Evolutionary conservation across 176 grass and related monocot genomes (phyloP).

Genomic region (Rhipidocladum racemiflorum): DNA sequence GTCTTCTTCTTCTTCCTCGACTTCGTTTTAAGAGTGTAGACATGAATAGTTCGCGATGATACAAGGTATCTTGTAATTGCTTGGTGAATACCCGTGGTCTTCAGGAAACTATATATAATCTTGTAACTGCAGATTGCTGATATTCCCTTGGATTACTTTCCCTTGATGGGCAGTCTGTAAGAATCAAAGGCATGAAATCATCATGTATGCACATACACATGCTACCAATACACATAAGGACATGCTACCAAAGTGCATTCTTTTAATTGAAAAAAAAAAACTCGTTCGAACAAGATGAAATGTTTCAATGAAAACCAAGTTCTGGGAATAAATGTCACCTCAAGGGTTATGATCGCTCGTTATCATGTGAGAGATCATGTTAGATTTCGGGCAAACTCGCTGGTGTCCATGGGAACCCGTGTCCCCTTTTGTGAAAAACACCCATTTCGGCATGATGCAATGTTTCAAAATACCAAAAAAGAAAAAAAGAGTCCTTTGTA

Average conservation of each 20-base stretch:
- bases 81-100: not conserved
- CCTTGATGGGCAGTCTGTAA: not conserved
- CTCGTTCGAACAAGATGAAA: not conserved
- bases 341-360: not conserved
- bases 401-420: too few species aligned
- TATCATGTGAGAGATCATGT: not conserved
- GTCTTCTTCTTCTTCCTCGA: not conserved
- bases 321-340: not conserved
- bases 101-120: not conserved
- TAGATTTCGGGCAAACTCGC: not conserved
- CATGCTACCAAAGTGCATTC: not conserved
- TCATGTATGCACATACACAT: not conserved
- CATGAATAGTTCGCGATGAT: not conserved
- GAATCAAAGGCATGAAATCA: not conserved
- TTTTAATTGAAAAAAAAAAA: not conserved
- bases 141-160: not conserved
- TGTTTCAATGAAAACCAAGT: not conserved
- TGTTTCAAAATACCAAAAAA: too few species aligned
- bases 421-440: too few species aligned
- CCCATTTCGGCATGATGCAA: too few species aligned
- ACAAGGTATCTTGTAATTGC: not conserved
- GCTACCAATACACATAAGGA: not conserved
- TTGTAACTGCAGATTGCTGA: not conserved
- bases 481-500: not conserved
- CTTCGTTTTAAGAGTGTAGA: not conserved